phyloP scores from a whole-genome alignment of 306 rosid genomes.

The Ziziphus jujuba region DNA sequence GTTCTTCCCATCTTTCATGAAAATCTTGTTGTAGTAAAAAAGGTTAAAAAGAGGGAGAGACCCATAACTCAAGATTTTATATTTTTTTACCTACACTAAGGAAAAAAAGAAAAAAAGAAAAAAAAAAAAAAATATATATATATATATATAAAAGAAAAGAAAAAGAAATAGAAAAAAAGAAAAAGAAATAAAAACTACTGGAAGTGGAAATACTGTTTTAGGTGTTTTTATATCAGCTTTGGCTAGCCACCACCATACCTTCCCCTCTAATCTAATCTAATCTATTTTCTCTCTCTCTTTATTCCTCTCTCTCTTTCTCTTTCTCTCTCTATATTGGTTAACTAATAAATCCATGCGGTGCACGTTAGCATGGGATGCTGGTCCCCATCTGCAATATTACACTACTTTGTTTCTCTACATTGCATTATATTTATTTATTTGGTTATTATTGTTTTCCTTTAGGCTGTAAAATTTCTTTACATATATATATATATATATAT shows the following conservation, averaged over 20 bases:
- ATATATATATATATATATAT: background rate
- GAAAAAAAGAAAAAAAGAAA: background rate
- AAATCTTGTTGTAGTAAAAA: conserved; percentile 48
- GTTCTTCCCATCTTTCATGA: conserved; percentile 36
- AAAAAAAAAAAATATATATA: background rate
- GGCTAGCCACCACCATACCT: conserved; percentile 52
- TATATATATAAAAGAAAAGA: too few species aligned
- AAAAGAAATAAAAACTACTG: conserved; percentile 15
- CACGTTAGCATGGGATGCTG: conserved; percentile 58
- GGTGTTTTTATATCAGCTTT: conserved; percentile 42
- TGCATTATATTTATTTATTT: conserved; percentile 18
- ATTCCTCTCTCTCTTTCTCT: too few species aligned
- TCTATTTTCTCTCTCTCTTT: background rate
- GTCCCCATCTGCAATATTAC: conserved; percentile 56
- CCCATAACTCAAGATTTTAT: conserved; percentile 36
- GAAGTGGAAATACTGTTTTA: conserved; percentile 71
- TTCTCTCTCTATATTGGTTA: conserved; percentile 42
- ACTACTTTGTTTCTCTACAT: background rate
- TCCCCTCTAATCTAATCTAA: conserved; percentile 48
- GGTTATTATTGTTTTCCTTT: conserved; percentile 17
- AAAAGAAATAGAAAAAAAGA: too few species aligned
- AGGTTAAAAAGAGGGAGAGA: conserved; percentile 41
- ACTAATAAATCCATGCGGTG: conserved; percentile 62
- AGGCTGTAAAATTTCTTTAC: conserved; percentile 28
- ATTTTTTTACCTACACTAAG: conserved; percentile 28